Percentiles rank a stretch among this genome's conserved stretches.
Evolutionary conservation across 1,139 yeast genomes (phyloP).

Genomic region (Debaryomyces psychrophilus): DNA sequence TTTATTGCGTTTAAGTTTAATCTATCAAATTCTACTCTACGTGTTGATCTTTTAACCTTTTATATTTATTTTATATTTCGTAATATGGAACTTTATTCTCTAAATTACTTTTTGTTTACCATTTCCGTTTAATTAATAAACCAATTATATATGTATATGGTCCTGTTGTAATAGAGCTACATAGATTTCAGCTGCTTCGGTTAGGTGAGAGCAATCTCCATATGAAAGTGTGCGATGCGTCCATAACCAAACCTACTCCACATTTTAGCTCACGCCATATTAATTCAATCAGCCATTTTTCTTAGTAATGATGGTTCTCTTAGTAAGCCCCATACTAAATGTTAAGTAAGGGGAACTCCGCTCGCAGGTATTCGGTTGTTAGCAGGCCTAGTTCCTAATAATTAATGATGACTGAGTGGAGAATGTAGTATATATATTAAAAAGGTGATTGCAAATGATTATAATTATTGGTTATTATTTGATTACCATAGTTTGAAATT

Average conservation of each 20-base stretch:
- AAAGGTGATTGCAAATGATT: not conserved
- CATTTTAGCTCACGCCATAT: not conserved
- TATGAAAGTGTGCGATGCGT: not conserved
- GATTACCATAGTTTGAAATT: not conserved
- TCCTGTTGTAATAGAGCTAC: not conserved
- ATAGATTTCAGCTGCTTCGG: not conserved
- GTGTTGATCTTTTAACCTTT: slow-evolving; percentile 1
- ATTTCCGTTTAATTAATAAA: not conserved
- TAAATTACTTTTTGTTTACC: slow-evolving; percentile 2
- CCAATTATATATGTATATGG: not conserved
- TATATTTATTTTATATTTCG: not conserved
- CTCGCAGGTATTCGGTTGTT: not conserved
- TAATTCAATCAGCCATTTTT: not conserved
- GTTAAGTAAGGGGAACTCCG: slow-evolving; percentile 1
- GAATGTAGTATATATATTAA: not conserved
- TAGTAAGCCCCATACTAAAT: not conserved
- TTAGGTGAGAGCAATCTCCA: not conserved
- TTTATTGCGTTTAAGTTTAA: slow-evolving; percentile 7
- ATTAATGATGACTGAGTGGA: slow-evolving; percentile 4
- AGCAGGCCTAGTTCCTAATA: not conserved
- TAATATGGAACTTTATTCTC: not conserved
- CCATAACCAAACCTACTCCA: slow-evolving; percentile 7
- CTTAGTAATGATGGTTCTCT: not conserved
- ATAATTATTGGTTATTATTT: not conserved
- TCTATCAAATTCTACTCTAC: not conserved